Percentiles rank a stretch among this genome's conserved stretches.
These are phyloP conservation scores for Glycine tomentella DNA, from an alignment of 306 rosid species.

Conservation along the genomic window DNA sequence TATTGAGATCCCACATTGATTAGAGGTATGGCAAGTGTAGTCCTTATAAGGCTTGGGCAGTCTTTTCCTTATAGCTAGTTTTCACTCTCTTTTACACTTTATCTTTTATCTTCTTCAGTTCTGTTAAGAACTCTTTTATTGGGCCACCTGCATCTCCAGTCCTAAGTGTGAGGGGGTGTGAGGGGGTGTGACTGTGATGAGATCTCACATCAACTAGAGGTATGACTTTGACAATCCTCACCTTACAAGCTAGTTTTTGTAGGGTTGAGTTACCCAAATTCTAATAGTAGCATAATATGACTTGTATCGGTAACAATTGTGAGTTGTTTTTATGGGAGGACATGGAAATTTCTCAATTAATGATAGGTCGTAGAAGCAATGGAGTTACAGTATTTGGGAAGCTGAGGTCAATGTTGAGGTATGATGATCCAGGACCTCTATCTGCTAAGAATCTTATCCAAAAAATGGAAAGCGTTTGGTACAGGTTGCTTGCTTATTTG, in stretches of 20 bases:
- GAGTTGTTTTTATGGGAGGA: conserved; percentile 7
- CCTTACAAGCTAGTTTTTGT: neutral
- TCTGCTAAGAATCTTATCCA: neutral
- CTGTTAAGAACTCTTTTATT: no score
- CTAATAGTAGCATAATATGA: neutral
- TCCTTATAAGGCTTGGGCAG: no score
- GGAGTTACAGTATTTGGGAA: conserved; percentile 11
- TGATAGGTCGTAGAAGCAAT: neutral
- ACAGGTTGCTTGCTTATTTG: neutral
- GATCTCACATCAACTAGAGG: neutral
- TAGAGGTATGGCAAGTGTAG: no score
- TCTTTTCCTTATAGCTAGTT: no score
- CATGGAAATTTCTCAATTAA: conserved; percentile 10
- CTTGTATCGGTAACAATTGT: conserved; percentile 2
- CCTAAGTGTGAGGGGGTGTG: neutral
- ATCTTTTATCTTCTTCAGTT: no score
- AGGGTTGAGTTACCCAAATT: neutral
- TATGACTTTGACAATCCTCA: neutral
- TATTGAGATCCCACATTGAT: no score
- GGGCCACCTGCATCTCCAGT: neutral
- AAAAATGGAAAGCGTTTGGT: neutral
- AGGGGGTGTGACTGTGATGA: neutral
- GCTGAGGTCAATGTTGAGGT: neutral
- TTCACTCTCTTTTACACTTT: no score
- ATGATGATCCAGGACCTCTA: neutral